Percentiles rank a stretch among this genome's conserved stretches.
Evolutionary conservation across 2,329 filamentous ascomycete genomes (phyloP).

Genomic region (Aspergillus persii): DNA sequence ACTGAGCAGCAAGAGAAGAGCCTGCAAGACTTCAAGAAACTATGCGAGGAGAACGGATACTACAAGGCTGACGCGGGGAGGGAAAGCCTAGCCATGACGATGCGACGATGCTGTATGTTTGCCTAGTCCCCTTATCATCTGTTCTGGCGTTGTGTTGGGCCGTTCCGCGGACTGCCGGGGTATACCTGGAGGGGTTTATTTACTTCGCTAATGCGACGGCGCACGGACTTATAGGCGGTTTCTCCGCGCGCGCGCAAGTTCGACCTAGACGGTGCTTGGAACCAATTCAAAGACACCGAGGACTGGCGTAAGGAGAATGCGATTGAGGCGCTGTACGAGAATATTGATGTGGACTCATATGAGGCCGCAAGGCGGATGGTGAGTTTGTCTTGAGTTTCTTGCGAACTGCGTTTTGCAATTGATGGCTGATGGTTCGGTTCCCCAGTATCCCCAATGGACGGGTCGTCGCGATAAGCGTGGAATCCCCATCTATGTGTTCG

Average conservation of each 20-base stretch:
- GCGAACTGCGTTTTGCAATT: background rate
- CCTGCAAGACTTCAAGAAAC: conserved; percentile 68
- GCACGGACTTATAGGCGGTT: conserved; percentile 61
- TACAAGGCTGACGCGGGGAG: conserved; percentile 39
- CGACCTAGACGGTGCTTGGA: conserved; percentile 70
- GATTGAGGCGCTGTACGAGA: conserved; percentile 76
- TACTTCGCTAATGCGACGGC: background rate
- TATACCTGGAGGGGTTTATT: background rate
- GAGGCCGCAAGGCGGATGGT: conserved; percentile 73
- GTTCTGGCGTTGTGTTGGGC: background rate
- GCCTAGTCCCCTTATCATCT: background rate
- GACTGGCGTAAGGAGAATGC: conserved; percentile 80
- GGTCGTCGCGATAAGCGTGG: conserved; percentile 85
- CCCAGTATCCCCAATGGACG: conserved; percentile 89
- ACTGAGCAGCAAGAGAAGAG: conserved; percentile 65
- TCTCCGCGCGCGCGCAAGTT: conserved; percentile 85
- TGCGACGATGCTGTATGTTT: conserved; percentile 47
- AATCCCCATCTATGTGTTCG: conserved; percentile 88
- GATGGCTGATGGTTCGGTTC: background rate
- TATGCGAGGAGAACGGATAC: conserved; percentile 63
- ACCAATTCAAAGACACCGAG: conserved; percentile 84
- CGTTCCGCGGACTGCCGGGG: background rate
- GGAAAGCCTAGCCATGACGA: conserved; percentile 46
- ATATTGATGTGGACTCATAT: conserved; percentile 81
- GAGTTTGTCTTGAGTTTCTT: conserved; percentile 24